Evolutionary conservation across 2,329 filamentous ascomycete genomes (phyloP), one percentile per base, ranked within the genome.

Genomic region (Aspergillus udagawae): DNA sequence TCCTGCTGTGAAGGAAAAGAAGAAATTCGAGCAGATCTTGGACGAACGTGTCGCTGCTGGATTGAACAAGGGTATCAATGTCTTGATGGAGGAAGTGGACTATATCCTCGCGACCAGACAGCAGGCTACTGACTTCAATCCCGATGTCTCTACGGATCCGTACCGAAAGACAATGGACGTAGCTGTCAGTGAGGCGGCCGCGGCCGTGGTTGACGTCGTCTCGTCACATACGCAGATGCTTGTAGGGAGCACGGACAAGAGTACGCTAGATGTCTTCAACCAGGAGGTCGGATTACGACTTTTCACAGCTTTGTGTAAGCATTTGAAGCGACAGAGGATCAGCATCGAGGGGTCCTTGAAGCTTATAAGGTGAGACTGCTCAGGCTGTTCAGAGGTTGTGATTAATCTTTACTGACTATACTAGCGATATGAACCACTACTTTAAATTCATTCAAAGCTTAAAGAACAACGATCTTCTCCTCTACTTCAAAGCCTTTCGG

Each of bases 1-100:
- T 69, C 89, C 92, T 21, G 91, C 92, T 0, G 89, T 90, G 32
- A 88, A 97, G 66, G 92, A 94, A 63, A 99, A 99, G 84, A 97
- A 97, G 79, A 92, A 91, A 63, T 99, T 97, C 67, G 94, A 99
- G 80, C 92, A 97, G 71, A 96, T 97, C 89, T 86, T 99, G 1
- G 94, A 99, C 70, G 94, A 97, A 75, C 90, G 91, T 59, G 94
- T 99, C 7, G 94, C 94, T 3, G 92, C 93, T 8, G 95, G 95
- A 1, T 80, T 99, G 61, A 97, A 97, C 75, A 97, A 96, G 77
- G 94, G 94, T 62, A 97, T 99, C 61, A 93, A 99, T 69, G 94
- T 97, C 56, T 83, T 99, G 47, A 97, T 99, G 89, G 92, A 96
- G 67, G 94, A 99, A 77, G 92, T 97, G 28, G 94, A 99, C 73